Evolutionary conservation across 495 filamentous ascomycete species (phyloP), one percentile per base, ranked within the genome.

Genomic region (Delitschia confertaspora): DNA sequence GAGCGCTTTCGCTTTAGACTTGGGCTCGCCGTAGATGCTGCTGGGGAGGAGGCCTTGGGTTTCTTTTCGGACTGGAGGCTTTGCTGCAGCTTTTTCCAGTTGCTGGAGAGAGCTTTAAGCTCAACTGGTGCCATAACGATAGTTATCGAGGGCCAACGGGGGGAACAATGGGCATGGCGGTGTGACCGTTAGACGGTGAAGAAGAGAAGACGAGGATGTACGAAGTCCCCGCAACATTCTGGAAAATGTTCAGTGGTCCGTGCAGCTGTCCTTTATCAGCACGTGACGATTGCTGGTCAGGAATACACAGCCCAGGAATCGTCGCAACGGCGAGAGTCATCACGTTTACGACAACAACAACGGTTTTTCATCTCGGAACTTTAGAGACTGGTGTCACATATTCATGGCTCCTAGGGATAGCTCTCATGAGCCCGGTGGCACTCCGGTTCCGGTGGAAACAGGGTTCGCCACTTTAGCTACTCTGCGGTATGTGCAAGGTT

Each of bases 391-490:
- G 14, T 25, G 27, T 4, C 16, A 6, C 6, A 19, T 24, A 38
- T 19, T 35, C 43, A 61, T 59, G 56, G 55, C 56, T 11, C 56
- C 55, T 34, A 38, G 55, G 4, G 58, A 58, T 24, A 41, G 38
- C 23, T 65, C 58, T 23, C 47, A 68, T 45, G 73, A 78, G 58
- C 63, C 62, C 44, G 63, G 63, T 29, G 66, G 66, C 54, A 77
- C 74, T 25, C 75, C 76, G 23, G 76, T 76, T 49, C 73, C 74
- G 39, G 75, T 83, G 4, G 74, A 86, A 63, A 88, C 77, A 57
- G 80, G 85, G 38, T 78, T 80, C 52, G 85, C 86, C 47, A 91
- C 84, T 27, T 68, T 84, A 42, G 80, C 80, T 42, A 86, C 82
- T 22, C 70, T 93, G 58, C 72, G 75, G 82, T 85, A 71, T 39